phyloP scores from a whole-genome alignment of 257 asterid species.

The Nicotiana knightiana region DNA sequence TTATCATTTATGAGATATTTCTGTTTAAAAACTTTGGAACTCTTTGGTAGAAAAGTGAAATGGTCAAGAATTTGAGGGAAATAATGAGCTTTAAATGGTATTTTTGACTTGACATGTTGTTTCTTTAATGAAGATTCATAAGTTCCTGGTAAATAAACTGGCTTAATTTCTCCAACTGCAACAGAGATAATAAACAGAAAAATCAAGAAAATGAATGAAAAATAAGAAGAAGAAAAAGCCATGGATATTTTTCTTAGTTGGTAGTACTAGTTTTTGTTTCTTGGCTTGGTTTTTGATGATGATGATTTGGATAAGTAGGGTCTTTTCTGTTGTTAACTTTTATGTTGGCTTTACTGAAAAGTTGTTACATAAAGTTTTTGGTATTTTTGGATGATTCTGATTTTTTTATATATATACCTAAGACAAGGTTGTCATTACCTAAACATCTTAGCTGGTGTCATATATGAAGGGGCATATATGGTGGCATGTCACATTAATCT shows the following conservation, averaged over 20 bases:
- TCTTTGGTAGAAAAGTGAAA: conserved; percentile 52
- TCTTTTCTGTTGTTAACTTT: neutral
- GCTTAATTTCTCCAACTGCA: conserved; percentile 22
- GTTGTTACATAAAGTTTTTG: neutral
- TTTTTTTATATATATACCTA: neutral
- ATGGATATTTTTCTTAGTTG: conserved; percentile 10
- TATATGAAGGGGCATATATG: too few relatives aligned
- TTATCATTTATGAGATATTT: conserved; percentile 60
- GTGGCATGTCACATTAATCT: neutral
- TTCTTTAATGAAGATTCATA: conserved; percentile 41
- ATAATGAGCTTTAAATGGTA: conserved; percentile 45
- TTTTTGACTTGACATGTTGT: conserved; percentile 24
- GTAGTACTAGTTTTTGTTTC: neutral
- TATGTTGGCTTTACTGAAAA: neutral
- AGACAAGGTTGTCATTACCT: neutral
- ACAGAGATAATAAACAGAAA: conserved; percentile 24
- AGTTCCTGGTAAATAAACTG: conserved; percentile 41
- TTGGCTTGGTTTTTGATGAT: neutral
- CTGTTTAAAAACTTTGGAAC: conserved; percentile 55
- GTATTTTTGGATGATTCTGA: neutral
- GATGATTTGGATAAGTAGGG: neutral
- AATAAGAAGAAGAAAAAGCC: conserved; percentile 14
- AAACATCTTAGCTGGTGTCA: neutral
- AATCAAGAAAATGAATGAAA: conserved; percentile 24
- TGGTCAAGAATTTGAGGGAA: conserved; percentile 73